A percentile compares a stretch with the other conserved stretches of the same genome.
Conservation (phyloP, 345 rosid genomes). For the Ceriops zippeliana region DNA sequence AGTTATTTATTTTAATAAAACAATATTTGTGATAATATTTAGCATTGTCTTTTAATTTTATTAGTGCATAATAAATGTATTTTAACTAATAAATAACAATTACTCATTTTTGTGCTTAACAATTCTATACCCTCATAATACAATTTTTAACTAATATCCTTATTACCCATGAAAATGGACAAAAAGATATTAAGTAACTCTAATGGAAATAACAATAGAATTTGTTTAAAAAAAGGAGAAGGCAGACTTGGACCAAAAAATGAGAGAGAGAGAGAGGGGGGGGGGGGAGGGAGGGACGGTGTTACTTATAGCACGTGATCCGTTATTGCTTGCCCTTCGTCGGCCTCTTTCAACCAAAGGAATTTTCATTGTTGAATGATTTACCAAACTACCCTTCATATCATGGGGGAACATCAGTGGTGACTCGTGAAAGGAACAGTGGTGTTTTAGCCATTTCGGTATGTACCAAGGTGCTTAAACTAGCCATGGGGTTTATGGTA, state of each 20-base stretch:
- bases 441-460: conserved; percentile 16
- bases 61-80: too few species aligned
- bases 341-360: conserved; percentile 44
- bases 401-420: background rate
- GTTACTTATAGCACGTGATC: conserved; percentile 41
- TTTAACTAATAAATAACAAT: too few species aligned
- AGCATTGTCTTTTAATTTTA: too few species aligned
- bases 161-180: conserved; percentile 35
- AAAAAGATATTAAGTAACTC: background rate
- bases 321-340: conserved; percentile 40
- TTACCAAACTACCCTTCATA: conserved; percentile 26
- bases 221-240: background rate
- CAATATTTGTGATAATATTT: too few species aligned
- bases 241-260: conserved; percentile 15
- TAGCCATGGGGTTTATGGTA: conserved; percentile 36
- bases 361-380: conserved; percentile 3
- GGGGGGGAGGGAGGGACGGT: conserved; percentile 22
- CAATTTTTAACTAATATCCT: background rate
- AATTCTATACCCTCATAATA: too few species aligned
- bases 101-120: too few species aligned
- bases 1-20: too few species aligned
- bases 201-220: background rate
- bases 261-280: background rate
- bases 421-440: background rate
- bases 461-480: conserved; percentile 5